phyloP scores from a whole-genome alignment of 2,329 filamentous ascomycete species.

The Microdochium trichocladiopsis region DNA sequence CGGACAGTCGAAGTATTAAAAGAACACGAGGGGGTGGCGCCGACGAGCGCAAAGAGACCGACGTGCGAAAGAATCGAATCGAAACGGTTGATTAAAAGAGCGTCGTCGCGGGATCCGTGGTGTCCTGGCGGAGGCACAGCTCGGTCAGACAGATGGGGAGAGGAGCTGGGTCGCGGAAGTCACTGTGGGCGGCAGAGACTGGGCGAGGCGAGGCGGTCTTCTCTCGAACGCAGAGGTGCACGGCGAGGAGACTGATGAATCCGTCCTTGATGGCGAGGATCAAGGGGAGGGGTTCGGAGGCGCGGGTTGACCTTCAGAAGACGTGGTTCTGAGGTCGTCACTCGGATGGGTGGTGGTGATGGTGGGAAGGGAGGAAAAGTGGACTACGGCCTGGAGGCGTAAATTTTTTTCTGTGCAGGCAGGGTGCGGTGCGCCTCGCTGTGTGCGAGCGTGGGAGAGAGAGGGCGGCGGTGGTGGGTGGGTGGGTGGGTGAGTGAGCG shows the following conservation, averaged over 20 bases:
- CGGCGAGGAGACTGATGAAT: neutral
- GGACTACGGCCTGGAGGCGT: neutral
- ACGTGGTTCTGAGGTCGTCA: neutral
- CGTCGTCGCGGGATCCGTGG: neutral
- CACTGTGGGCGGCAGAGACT: neutral
- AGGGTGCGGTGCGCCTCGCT: neutral
- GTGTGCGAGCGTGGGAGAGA: neutral
- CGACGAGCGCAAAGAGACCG: neutral
- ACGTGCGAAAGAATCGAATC: conserved; percentile 1
- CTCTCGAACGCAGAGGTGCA: neutral
- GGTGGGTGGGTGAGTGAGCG: neutral
- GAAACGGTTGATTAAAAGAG: neutral
- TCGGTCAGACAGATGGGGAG: neutral
- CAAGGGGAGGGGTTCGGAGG: neutral
- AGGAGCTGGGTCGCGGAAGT: neutral
- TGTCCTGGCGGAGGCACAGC: neutral
- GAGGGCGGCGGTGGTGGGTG: neutral
- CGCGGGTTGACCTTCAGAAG: neutral
- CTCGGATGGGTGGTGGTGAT: neutral
- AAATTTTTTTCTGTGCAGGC: conserved; percentile 1
- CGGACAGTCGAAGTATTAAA: neutral
- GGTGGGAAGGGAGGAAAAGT: neutral
- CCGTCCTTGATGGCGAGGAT: neutral
- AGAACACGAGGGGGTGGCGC: neutral
- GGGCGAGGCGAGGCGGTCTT: neutral